These are phyloP conservation scores for Coemansia sp. DNA, from an alignment of 371 early-diverging fungal genomes.

Conservation along the genomic window DNA sequence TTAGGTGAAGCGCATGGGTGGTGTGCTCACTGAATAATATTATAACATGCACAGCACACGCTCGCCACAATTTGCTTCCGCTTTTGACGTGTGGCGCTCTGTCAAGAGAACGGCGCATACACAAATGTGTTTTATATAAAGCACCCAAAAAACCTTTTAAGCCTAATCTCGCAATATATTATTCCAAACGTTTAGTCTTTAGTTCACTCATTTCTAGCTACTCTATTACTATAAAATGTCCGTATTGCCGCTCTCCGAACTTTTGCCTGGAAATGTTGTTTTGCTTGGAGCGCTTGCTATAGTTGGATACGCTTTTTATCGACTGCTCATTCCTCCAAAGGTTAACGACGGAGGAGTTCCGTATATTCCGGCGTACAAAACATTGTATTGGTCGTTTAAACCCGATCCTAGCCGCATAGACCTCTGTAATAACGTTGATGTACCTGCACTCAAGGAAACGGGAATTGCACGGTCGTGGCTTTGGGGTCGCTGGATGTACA, in stretches of 20 bases:
- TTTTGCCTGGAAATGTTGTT: background rate
- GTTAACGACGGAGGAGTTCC: constrained; percentile 43
- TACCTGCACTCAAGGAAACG: constrained; percentile 23
- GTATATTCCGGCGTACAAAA: constrained; percentile 35
- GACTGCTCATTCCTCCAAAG: constrained; percentile 30
- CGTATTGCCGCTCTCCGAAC: background rate
- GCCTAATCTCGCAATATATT: background rate
- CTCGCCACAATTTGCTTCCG: too few species aligned
- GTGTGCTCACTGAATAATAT: background rate
- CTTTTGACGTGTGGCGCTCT: too few species aligned
- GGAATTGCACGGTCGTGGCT: constrained; percentile 37
- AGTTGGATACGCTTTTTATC: constrained; percentile 4
- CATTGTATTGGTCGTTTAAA: constrained; percentile 41
- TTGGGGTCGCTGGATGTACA: constrained; percentile 47
- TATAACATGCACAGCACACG: background rate
- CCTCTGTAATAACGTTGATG: constrained; percentile 26
- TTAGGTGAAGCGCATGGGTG: background rate
- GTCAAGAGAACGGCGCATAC: too few species aligned
- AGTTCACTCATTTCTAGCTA: background rate
- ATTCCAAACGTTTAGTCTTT: background rate
- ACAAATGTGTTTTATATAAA: too few species aligned
- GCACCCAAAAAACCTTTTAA: too few species aligned
- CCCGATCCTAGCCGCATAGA: constrained; percentile 28
- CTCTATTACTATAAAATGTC: background rate
- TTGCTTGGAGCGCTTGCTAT: constrained; percentile 3